phyloP scores from a whole-genome alignment of 2,329 filamentous ascomycete species.

The Colletotrichum cereale region DNA sequence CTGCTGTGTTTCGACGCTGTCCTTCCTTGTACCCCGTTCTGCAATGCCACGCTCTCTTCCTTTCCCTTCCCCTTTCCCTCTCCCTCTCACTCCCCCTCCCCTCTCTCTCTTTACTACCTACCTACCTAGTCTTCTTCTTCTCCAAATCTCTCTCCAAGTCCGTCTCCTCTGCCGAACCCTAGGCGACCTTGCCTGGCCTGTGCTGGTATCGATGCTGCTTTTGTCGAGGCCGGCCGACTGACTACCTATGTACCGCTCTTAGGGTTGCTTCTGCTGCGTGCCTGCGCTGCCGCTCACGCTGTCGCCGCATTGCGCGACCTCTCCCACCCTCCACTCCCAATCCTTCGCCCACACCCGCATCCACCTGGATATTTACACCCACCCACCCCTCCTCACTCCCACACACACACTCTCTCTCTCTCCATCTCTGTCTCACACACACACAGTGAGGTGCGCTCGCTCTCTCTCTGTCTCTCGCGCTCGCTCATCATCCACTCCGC shows the following conservation, averaged over 20 bases:
- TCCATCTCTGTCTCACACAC: background rate
- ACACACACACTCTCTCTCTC: background rate
- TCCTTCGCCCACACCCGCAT: constrained; percentile 29
- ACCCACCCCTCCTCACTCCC: background rate
- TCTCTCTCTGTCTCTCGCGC: background rate
- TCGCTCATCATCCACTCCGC: constrained; percentile 19
- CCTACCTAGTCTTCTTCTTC: background rate
- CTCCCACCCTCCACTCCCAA: constrained; percentile 27
- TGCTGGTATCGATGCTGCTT: constrained; percentile 3
- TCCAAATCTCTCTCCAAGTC: background rate
- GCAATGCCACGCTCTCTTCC: background rate
- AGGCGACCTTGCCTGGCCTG: background rate
- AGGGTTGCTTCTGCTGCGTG: constrained; percentile 4
- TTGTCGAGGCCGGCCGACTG: background rate
- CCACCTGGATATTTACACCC: constrained; percentile 16
- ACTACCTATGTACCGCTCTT: background rate
- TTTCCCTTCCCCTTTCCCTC: background rate
- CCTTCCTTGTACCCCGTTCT: background rate
- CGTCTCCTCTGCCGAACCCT: background rate
- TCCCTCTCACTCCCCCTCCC: background rate
- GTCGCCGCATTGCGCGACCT: constrained; percentile 39
- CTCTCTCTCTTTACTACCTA: background rate
- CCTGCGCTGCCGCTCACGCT: constrained; percentile 34
- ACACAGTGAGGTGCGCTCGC: background rate
- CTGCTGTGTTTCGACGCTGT: constrained; percentile 1